These are phyloP conservation scores for Oryza nivara DNA, from an alignment of 176 grass and related monocot genomes.

Conservation along the genomic window DNA sequence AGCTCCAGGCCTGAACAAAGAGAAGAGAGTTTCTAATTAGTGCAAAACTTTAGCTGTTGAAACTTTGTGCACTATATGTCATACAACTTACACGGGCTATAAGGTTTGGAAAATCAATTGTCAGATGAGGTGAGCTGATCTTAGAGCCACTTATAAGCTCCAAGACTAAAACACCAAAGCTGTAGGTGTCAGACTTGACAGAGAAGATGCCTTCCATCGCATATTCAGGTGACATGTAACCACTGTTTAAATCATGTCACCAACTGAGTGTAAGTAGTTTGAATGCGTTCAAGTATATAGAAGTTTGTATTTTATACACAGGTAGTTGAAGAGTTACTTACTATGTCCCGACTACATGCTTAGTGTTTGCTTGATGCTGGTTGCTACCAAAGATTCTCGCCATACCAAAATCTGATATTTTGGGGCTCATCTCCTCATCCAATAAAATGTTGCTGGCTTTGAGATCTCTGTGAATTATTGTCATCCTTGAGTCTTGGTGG, in stretches of 20 bases:
- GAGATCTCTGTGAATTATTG: slow-evolving; percentile 57
- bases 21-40: no score
- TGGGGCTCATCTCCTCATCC: slow-evolving; percentile 54
- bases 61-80: no score
- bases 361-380: slow-evolving; percentile 51
- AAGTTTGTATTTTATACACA: no score
- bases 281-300: no score
- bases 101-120: slow-evolving; percentile 23
- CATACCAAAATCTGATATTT: slow-evolving; percentile 79
- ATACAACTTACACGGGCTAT: slow-evolving; percentile 57
- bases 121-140: slow-evolving; percentile 31
- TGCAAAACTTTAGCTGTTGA: no score
- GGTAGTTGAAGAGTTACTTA: slow-evolving; percentile 15
- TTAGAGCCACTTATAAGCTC: slow-evolving; percentile 64
- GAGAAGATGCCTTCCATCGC: slow-evolving; percentile 60
- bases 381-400: slow-evolving; percentile 60
- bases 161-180: slow-evolving; percentile 60
- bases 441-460: slow-evolving; percentile 67
- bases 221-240: slow-evolving; percentile 82
- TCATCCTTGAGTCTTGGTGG: slow-evolving; percentile 64
- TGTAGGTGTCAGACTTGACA: slow-evolving; percentile 61
- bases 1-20: slow-evolving; percentile 50
- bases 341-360: slow-evolving; percentile 62
- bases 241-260: no score
- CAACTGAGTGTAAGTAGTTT: no score